Evolutionary conservation across 2,329 filamentous ascomycete species (phyloP).

Genomic region (Pseudogymnoascus sp.): DNA sequence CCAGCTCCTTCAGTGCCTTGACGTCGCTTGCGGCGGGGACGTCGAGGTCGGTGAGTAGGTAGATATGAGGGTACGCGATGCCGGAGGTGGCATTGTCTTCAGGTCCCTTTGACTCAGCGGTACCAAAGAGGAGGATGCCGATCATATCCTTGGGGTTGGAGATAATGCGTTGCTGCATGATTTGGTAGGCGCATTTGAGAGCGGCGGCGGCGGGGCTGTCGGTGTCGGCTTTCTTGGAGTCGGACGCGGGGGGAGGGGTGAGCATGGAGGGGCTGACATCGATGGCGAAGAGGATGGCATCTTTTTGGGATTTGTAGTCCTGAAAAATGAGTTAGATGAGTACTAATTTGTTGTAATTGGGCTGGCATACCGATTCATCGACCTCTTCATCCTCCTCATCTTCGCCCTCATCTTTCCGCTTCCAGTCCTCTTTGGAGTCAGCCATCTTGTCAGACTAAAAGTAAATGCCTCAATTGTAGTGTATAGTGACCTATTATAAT

Average conservation of each 20-base stretch:
- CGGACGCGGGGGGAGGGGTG: slow-evolving; percentile 51
- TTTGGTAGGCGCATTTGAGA: slow-evolving; percentile 83
- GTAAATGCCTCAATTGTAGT: neutral
- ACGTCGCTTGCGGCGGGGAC: slow-evolving; percentile 83
- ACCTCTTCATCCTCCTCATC: slow-evolving; percentile 65
- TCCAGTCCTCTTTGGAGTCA: slow-evolving; percentile 17
- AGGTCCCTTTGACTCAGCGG: slow-evolving; percentile 72
- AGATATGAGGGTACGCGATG: slow-evolving; percentile 79
- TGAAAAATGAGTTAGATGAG: slow-evolving; percentile 30
- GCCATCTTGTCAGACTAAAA: slow-evolving; percentile 16
- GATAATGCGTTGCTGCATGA: slow-evolving; percentile 98
- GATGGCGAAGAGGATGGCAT: slow-evolving; percentile 97
- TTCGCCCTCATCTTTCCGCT: slow-evolving; percentile 38
- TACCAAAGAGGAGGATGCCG: slow-evolving; percentile 87
- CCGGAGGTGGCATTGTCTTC: slow-evolving; percentile 54
- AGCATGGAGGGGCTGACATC: slow-evolving; percentile 89
- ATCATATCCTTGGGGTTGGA: slow-evolving; percentile 96
- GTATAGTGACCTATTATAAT: neutral
- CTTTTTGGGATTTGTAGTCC: slow-evolving; percentile 88
- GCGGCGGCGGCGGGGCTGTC: slow-evolving; percentile 77
- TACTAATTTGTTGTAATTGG: neutral
- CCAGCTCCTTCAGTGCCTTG: slow-evolving; percentile 65
- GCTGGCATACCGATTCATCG: slow-evolving; percentile 51
- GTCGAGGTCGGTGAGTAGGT: slow-evolving; percentile 81
- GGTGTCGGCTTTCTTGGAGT: slow-evolving; percentile 67